Evolutionary conservation across 2,329 filamentous ascomycete species (phyloP), one percentile per base, ranked within the genome.

Genomic region (Neurospora crassa): DNA sequence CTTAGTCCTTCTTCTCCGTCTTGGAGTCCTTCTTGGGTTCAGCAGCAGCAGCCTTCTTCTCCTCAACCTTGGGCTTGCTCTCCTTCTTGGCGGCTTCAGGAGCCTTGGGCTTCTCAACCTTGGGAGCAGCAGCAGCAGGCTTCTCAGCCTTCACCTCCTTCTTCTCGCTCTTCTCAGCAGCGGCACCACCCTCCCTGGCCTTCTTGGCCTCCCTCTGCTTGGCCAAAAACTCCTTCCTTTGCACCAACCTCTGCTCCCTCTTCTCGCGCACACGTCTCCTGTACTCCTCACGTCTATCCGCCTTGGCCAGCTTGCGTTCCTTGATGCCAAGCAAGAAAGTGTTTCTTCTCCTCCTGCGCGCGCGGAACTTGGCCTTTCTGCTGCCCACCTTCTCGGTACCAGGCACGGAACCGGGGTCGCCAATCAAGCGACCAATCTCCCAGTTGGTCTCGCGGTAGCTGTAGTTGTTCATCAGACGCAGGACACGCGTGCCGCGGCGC

Each of bases 401-500:
- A 5, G 73, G 72, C 5, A 78, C 69, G 67, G 34, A 69, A 59
- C 76, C 76, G 18, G 69, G 73, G 59, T 76, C 74, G 69, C 82
- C 80, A 37, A 85, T 83, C 68, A 89, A 80, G 11, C 84, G 83
- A 14, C 87, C 87, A 68, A 89, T 86, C 37, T 84, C 82, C 83
- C 86, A 88, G 80, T 87, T 88, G 77, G 87, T 85, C 81, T 89
- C 87, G 69, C 84, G 83, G 79, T 89, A 89, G 75, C 84, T 84
- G 81, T 89, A 89, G 78, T 88, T 83, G 70, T 82, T 78, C 70
- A 83, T 82, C 71, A 89, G 81, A 73, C 81, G 82, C 76, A 88
- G 81, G 69, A 88, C 77, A 71, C 86, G 82, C 41, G 79, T 80
- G 68, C 70, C 72, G 70, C 74, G 77, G 74, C 82, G 79, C 70